A percentile compares a stretch with the other conserved stretches of the same genome.
These are phyloP conservation scores for Suhomyces sp. DNA, from an alignment of 805 yeast genomes.

Conservation along the genomic window DNA sequence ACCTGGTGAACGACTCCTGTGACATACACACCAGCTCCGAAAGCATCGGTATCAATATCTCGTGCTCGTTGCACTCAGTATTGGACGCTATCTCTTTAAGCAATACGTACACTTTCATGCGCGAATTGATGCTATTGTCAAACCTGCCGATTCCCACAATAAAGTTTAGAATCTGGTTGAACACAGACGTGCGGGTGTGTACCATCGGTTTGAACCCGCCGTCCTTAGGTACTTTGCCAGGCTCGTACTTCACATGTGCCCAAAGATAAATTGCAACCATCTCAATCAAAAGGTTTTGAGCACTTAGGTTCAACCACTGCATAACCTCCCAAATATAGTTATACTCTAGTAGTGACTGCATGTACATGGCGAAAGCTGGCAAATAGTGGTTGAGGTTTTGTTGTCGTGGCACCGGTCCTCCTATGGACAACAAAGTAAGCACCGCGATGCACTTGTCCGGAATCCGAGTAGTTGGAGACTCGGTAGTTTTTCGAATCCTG, in stretches of 20 bases:
- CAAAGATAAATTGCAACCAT: slow-evolving; percentile 44
- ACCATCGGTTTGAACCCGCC: slow-evolving; percentile 8
- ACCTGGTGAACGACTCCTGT: slow-evolving; percentile 12
- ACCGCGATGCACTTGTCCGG: background rate
- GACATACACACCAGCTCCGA: slow-evolving; percentile 30
- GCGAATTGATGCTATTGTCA: slow-evolving; percentile 10
- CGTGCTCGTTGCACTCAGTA: slow-evolving; percentile 28
- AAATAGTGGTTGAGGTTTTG: slow-evolving; percentile 38
- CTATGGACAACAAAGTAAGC: slow-evolving; percentile 25
- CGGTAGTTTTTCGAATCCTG: slow-evolving; percentile 13
- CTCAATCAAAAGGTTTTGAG: slow-evolving; percentile 34
- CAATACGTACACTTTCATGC: slow-evolving; percentile 14
- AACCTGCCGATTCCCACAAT: slow-evolving; percentile 26
- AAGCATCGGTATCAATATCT: slow-evolving; percentile 32
- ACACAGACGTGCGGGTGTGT: slow-evolving; percentile 26
- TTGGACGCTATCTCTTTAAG: slow-evolving; percentile 13
- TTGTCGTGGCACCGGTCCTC: slow-evolving; percentile 24
- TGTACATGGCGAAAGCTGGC: slow-evolving; percentile 16
- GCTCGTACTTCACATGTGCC: slow-evolving; percentile 39
- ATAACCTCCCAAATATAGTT: background rate
- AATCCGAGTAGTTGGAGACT: background rate
- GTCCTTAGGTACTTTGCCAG: background rate
- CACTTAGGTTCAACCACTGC: slow-evolving; percentile 16
- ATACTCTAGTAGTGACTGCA: background rate
- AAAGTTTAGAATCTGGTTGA: slow-evolving; percentile 33